These are phyloP conservation scores for Cyberlindnera veronae DNA, from an alignment of 805 yeast species.

Conservation along the genomic window DNA sequence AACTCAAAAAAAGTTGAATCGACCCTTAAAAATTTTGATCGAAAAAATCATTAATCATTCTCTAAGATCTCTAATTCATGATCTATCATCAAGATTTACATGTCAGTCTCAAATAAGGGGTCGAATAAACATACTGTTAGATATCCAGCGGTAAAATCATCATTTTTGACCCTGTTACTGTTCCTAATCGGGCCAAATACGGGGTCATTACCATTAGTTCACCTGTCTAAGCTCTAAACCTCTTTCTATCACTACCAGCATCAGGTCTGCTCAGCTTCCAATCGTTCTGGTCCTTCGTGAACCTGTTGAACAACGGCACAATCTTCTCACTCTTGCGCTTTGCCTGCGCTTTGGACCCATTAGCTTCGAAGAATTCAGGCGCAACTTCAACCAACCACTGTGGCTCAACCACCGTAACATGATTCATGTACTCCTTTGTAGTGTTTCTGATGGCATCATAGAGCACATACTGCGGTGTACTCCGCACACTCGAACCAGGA, in stretches of 20 bases:
- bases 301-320: constrained; percentile 65
- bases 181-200: no score
- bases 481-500: constrained; percentile 76
- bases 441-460: constrained; percentile 83
- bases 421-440: constrained; percentile 87
- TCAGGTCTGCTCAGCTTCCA: constrained; percentile 55
- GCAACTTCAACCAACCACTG: constrained; percentile 70
- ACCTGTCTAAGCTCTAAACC: constrained; percentile 20
- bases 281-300: constrained; percentile 56
- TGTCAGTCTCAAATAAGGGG: no score
- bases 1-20: no score
- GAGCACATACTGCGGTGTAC: constrained; percentile 70
- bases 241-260: constrained; percentile 43
- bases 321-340: constrained; percentile 56
- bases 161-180: no score
- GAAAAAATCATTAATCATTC: no score
- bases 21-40: no score
- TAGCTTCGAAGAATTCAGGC: constrained; percentile 67
- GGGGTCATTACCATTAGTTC: no score
- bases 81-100: no score
- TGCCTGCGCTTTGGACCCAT: constrained; percentile 41
- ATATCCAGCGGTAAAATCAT: no score
- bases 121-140: no score
- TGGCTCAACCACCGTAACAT: constrained; percentile 78
- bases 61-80: no score